Evolutionary conservation across 805 yeast species (phyloP), one percentile per base, ranked within the genome.

Genomic region (Priceomyces fermenticarens): DNA sequence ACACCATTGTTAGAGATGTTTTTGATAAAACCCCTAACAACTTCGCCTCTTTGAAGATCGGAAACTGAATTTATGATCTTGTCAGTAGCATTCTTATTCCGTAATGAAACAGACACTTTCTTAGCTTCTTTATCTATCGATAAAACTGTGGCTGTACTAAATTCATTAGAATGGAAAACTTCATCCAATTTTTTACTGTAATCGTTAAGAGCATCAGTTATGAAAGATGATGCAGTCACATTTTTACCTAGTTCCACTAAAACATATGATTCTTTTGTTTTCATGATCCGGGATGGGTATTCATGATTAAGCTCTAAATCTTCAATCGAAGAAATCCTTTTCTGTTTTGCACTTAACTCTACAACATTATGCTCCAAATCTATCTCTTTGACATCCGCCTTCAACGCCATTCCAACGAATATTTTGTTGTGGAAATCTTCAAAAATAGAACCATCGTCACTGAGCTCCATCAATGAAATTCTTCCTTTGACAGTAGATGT

Each of bases 1-100:
- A 91, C 62, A 58, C 96, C 95, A 42, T 80, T 76, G 50, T 84
- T 82, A 10, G 85, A 77, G 36, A 89, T 75, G 45, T 80, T 80
- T 55, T 81, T 84, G 40, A 91, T 78, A 49, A 83, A 84, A n/a
- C 96, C 98, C 48, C 81, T 77, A 32, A 90, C 81, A 53, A 88
- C 72, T 43, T 80, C 83, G 31, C 95, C 96, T 41, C 77, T 72
- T 36, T 69, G 65, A 44, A 89, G 55, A 48, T 85, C 90, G 3
- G 69, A 58, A 30, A 70, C 55, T 2, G 80, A 57, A 7, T 54
- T 54, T 32, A 85, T 72, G 4, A 62, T 53, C 51, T 71, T 78
- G 51, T 83, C 84, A 40, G 63, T 69, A 10, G 81, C 71, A n/a
- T 62, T 60, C 4, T 59, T 55, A 12, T 78, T 66, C 48, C 95